Base-by-base conservation (phyloP, 352 stramenopile species). In the Globisporangium spiculum region DNA sequence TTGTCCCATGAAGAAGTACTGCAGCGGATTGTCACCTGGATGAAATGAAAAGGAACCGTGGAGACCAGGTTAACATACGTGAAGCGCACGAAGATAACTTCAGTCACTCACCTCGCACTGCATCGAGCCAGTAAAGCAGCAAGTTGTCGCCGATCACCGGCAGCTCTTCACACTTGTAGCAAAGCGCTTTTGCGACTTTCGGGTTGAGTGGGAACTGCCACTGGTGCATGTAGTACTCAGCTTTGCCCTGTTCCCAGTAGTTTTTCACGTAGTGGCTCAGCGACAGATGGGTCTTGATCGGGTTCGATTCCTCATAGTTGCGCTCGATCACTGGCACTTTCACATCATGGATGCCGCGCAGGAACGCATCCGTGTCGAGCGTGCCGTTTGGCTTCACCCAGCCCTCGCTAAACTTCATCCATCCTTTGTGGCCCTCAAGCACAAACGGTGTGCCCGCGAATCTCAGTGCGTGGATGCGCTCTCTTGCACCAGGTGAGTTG, bases 1-100 rank as follows among this genome's bases (percentile, higher is more conserved):
- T 46, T 90, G 82, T 4, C 94, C 94, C 94, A 98, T 98, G 72
- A 98, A 98, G 32, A 98, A 77, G 65, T 98, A 98, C 71, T 98
- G 94, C 26, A 98, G 75, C 4, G 93, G 93, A 70, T 94, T 97
- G 70, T 97, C 91, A 20, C 80, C 44, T 52, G 18, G 8, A 52
- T 52, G 44, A 52, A 52, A 9, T 8, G 16, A 50, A n/a, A 14
- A 20, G 22, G 32, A 36, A 36, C 6, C 18, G 18, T 10, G 18
- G 6, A 22, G 1, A 52, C 10, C 18, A 22, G 6, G 18, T 52
- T 8, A 52, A 5, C 4, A 18, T 12, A n/a, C 18, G 16, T 18
- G 8, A 52, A 0, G 2, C 44, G 12, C 44, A 22, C 5, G 3
- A 52, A 52, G 44, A 20, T 7, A 52, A 22, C 5, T 3, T 20